These are phyloP conservation scores for Cercospora nicotianae DNA, from an alignment of 2,329 filamentous ascomycete species.

Conservation along the genomic window DNA sequence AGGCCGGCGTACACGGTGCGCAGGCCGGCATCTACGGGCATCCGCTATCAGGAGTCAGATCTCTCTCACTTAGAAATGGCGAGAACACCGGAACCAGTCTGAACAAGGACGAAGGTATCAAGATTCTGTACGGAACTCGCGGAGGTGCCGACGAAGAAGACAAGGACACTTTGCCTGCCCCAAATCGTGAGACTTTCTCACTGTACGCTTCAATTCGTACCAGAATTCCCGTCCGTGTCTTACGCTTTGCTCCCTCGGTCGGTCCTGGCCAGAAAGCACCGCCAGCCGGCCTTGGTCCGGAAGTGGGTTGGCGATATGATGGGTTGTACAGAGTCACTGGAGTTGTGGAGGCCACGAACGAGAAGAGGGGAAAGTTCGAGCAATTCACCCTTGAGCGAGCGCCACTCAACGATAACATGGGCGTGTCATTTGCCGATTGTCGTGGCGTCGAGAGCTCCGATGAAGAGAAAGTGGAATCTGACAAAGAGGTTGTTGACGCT, in stretches of 20 bases:
- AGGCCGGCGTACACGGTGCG: neutral
- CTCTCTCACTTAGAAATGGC: neutral
- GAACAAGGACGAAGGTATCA: neutral
- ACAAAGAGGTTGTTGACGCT: neutral
- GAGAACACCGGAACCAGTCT: neutral
- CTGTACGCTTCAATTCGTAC: neutral
- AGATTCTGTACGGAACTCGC: neutral
- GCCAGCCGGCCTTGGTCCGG: neutral
- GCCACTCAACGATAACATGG: neutral
- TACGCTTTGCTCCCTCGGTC: too few species aligned
- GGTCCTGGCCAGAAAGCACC: too few species aligned
- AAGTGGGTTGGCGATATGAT: neutral
- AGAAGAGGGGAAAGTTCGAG: neutral
- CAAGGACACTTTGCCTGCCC: neutral
- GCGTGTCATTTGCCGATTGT: neutral
- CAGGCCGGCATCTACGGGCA: neutral
- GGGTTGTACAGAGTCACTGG: neutral
- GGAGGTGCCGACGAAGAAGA: neutral
- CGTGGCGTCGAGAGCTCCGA: neutral
- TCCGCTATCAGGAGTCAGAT: neutral
- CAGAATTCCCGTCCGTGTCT: neutral
- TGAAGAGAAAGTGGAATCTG: neutral
- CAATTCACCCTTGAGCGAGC: neutral
- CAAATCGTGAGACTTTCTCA: neutral
- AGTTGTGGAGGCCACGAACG: neutral